Percentiles rank a stretch among this genome's conserved stretches.
These are phyloP conservation scores for Alternaria brassicae DNA, from an alignment of 2,329 filamentous ascomycete genomes.

Conservation along the genomic window DNA sequence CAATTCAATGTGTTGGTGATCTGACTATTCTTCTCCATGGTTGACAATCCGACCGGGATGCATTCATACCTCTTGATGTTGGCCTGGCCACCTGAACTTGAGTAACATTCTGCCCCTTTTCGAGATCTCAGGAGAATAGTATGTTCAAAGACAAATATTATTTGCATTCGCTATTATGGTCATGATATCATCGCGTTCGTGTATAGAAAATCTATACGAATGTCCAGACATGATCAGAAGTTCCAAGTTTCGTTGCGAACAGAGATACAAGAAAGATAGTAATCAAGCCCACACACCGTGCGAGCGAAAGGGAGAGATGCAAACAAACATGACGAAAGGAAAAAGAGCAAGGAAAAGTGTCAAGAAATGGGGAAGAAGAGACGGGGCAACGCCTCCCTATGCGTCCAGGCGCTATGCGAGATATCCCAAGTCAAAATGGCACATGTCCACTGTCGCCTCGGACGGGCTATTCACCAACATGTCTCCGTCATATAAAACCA, in stretches of 20 bases:
- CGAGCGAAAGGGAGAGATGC: not conserved
- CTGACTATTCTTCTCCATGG: not conserved
- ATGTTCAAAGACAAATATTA: not conserved
- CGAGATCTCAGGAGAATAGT: too few relatives aligned
- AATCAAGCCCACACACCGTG: not conserved
- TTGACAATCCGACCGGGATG: not conserved
- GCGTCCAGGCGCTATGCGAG: not conserved
- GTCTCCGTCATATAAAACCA: not conserved
- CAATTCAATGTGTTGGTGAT: not conserved
- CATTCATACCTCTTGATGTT: not conserved
- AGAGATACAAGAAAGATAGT: slow-evolving; percentile 1
- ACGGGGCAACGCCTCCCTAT: not conserved
- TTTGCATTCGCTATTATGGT: slow-evolving; percentile 1
- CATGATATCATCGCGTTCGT: not conserved
- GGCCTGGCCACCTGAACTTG: not conserved
- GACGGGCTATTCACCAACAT: not conserved
- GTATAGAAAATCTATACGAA: slow-evolving; percentile 2
- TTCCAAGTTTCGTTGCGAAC: not conserved
- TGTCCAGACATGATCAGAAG: not conserved
- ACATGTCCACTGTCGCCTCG: not conserved
- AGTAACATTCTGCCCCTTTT: not conserved
- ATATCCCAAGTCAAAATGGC: not conserved
- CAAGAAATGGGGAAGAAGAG: not conserved
- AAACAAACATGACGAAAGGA: not conserved
- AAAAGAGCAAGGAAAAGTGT: not conserved